Conservation (phyloP, 345 rosid genomes). For the Citropsis articulata region DNA sequence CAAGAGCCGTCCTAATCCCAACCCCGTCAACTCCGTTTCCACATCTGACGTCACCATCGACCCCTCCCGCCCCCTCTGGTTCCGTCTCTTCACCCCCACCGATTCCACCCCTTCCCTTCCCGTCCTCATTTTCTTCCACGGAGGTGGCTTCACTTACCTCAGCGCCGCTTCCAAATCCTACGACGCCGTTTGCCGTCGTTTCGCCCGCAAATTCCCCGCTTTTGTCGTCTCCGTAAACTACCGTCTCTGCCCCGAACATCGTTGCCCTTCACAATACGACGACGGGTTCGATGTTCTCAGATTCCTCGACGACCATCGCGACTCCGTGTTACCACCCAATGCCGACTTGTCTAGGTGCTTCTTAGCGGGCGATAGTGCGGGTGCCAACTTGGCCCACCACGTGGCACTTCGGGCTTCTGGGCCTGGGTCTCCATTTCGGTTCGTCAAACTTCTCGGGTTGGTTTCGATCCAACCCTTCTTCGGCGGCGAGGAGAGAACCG, state of each 20-base stretch:
- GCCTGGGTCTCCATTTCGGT: conserved; percentile 19
- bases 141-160: conserved; percentile 78
- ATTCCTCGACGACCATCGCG: conserved; percentile 42
- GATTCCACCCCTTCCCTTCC: conserved; percentile 36
- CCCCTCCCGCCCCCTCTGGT: conserved; percentile 66
- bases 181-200: conserved; percentile 62
- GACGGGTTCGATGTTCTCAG: conserved; percentile 67
- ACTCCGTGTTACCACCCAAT: conserved; percentile 33
- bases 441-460: conserved; percentile 41
- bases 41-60: conserved; percentile 61
- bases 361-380: conserved; percentile 80
- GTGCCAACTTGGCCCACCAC: conserved; percentile 78
- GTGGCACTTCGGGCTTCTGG: conserved; percentile 44
- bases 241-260: conserved; percentile 75
- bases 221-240: conserved; percentile 68
- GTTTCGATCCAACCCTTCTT: conserved; percentile 75
- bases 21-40: conserved; percentile 41
- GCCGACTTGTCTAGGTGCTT: conserved; percentile 62
- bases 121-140: conserved; percentile 74
- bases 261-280: conserved; percentile 71
- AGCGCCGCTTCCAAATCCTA: conserved; percentile 46
- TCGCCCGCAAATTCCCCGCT: conserved; percentile 52
- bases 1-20: conserved; percentile 42
- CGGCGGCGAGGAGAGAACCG: conserved; percentile 77
- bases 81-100: conserved; percentile 56